These are phyloP conservation scores for Vigna angularis DNA, from an alignment of 306 rosid genomes.

Conservation along the genomic window DNA sequence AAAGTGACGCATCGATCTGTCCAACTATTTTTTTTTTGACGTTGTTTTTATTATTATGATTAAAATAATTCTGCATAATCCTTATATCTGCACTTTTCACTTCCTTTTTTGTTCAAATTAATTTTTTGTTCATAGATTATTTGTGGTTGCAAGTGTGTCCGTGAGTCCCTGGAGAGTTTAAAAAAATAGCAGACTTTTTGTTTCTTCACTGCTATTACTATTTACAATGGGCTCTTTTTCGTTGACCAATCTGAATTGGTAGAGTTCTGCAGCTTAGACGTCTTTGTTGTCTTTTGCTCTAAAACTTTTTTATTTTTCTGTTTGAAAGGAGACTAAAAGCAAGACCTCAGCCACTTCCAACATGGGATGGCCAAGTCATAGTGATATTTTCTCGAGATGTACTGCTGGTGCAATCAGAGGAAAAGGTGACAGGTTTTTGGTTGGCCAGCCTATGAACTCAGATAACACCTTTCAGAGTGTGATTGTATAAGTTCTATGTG, in stretches of 20 bases:
- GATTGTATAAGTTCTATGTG: constrained; percentile 37
- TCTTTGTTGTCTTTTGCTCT: constrained; percentile 40
- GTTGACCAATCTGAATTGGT: constrained; percentile 35
- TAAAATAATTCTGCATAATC: neutral
- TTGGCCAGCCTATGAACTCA: constrained; percentile 39
- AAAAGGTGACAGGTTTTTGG: constrained; percentile 40
- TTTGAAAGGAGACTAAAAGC: constrained; percentile 50
- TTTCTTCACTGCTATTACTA: constrained; percentile 22
- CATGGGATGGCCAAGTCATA: constrained; percentile 51
- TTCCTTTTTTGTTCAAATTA: neutral
- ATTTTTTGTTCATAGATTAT: constrained; percentile 32
- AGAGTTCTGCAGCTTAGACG: constrained; percentile 47
- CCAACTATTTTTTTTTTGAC: neutral
- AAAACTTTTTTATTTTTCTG: constrained; percentile 48
- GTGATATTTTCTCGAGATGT: constrained; percentile 48
- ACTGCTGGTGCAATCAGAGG: constrained; percentile 43
- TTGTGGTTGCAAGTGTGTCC: constrained; percentile 28
- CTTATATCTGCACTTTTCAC: neutral
- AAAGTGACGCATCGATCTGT: neutral
- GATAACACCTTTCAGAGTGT: constrained; percentile 44
- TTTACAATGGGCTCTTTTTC: constrained; percentile 19
- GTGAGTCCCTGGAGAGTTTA: constrained; percentile 17
- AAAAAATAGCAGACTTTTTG: constrained; percentile 19
- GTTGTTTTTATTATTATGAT: no score
- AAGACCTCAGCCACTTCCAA: constrained; percentile 53